phyloP scores from a whole-genome alignment of 768 basidiomycete genomes.

The Suillus americanus region DNA sequence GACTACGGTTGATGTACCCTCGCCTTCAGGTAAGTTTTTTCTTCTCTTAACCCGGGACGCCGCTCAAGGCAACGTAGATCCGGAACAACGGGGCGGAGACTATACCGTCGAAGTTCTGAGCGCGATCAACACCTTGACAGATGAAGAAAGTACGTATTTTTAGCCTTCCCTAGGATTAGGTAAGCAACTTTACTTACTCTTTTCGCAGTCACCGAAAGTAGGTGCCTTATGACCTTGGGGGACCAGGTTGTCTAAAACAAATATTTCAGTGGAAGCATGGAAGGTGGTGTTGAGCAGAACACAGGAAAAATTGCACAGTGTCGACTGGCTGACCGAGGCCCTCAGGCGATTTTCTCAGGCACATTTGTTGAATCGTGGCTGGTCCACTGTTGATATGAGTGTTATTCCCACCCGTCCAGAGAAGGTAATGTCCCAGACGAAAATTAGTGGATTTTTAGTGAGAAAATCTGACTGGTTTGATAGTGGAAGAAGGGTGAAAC shows the following conservation, averaged over 20 bases:
- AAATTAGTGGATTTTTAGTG: slow-evolving; percentile 8
- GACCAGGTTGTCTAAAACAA: neutral
- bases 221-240: slow-evolving; percentile 20
- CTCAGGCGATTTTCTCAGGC: slow-evolving; percentile 72
- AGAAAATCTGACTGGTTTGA: slow-evolving; percentile 7
- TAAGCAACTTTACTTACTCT: slow-evolving; percentile 20
- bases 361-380: slow-evolving; percentile 52
- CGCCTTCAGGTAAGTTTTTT: slow-evolving; percentile 37
- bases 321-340: slow-evolving; percentile 85
- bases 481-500: slow-evolving; percentile 78
- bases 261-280: slow-evolving; percentile 61
- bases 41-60: neutral
- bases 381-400: slow-evolving; percentile 66
- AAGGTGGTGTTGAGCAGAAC: slow-evolving; percentile 56
- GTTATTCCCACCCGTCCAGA: slow-evolving; percentile 47
- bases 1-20: slow-evolving; percentile 29
- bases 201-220: slow-evolving; percentile 56
- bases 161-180: slow-evolving; percentile 11
- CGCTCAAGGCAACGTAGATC: slow-evolving; percentile 16
- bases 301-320: slow-evolving; percentile 50
- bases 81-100: slow-evolving; percentile 66
- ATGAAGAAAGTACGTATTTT: slow-evolving; percentile 60
- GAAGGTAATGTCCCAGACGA: slow-evolving; percentile 49
- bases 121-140: slow-evolving; percentile 60
- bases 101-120: slow-evolving; percentile 73